These are phyloP conservation scores for Babesia ovis DNA, from an alignment of 169 alveolate genomes.

Conservation along the genomic window DNA sequence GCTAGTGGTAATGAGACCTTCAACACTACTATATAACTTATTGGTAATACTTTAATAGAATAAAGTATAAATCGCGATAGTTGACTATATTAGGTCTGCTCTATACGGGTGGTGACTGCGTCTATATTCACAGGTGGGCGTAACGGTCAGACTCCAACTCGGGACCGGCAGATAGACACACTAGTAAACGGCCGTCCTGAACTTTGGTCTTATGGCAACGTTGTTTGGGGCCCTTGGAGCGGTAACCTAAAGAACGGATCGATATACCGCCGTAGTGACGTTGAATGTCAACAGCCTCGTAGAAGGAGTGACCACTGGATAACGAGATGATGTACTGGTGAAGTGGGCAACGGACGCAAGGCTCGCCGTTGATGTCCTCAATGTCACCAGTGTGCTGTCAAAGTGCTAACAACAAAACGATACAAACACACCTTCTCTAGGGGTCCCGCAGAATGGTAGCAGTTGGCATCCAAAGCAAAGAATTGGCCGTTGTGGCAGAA, in stretches of 20 bases:
- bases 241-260: slow-evolving; percentile 36
- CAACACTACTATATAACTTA: too few species aligned
- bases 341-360: slow-evolving; percentile 74
- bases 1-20: too few species aligned
- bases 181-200: slow-evolving; percentile 21
- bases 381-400: slow-evolving; percentile 67
- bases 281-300: slow-evolving; percentile 60
- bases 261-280: background rate
- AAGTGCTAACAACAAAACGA: background rate
- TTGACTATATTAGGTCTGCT: too few species aligned
- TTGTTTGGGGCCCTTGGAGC: slow-evolving; percentile 64
- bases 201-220: slow-evolving; percentile 46
- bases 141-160: slow-evolving; percentile 53
- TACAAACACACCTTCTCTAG: slow-evolving; percentile 53
- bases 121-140: slow-evolving; percentile 21
- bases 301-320: slow-evolving; percentile 72
- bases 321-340: slow-evolving; percentile 71
- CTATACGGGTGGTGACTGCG: too few species aligned
- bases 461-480: slow-evolving; percentile 76
- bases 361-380: slow-evolving; percentile 71
- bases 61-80: background rate
- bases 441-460: slow-evolving; percentile 77
- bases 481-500: slow-evolving; percentile 51
- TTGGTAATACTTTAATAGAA: background rate
- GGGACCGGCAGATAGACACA: slow-evolving; percentile 6